Conservation (phyloP, 2,329 filamentous ascomycete species). For the Neofusicoccum cordaticola region DNA sequence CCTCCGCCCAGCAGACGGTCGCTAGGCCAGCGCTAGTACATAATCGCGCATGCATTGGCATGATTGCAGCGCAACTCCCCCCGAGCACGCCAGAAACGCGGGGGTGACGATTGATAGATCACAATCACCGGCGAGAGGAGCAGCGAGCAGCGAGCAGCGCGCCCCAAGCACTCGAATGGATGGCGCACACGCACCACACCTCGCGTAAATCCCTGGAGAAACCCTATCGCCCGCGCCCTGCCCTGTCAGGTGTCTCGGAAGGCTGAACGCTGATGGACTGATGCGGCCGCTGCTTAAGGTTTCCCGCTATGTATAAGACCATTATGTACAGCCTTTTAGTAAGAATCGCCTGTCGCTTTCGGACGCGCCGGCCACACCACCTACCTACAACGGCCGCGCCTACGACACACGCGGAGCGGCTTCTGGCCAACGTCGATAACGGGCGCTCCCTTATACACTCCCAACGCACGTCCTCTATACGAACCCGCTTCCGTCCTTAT, state of each 20-base stretch:
- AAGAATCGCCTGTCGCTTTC: no score
- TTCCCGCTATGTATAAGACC: not conserved
- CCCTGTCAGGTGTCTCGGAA: not conserved
- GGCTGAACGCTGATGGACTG: not conserved
- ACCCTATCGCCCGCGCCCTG: not conserved
- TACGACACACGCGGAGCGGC: no score
- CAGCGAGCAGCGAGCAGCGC: not conserved
- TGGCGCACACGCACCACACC: not conserved
- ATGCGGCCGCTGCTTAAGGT: not conserved
- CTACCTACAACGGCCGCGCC: no score
- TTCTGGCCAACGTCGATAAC: no score
- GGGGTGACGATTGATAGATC: not conserved
- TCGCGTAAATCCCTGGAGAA: not conserved
- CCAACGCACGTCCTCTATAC: not conserved
- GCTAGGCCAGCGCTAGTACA: not conserved
- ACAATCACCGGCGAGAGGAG: no score
- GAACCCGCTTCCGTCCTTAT: not conserved
- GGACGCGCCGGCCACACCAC: no score
- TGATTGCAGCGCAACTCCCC: not conserved
- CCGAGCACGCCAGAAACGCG: not conserved
- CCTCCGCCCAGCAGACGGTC: not conserved
- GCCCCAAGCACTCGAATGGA: not conserved
- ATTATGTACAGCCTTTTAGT: not conserved
- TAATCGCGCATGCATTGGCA: not conserved
- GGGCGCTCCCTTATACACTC: not conserved